phyloP scores from a whole-genome alignment of 768 basidiomycete species.

The Suillus clintonianus region DNA sequence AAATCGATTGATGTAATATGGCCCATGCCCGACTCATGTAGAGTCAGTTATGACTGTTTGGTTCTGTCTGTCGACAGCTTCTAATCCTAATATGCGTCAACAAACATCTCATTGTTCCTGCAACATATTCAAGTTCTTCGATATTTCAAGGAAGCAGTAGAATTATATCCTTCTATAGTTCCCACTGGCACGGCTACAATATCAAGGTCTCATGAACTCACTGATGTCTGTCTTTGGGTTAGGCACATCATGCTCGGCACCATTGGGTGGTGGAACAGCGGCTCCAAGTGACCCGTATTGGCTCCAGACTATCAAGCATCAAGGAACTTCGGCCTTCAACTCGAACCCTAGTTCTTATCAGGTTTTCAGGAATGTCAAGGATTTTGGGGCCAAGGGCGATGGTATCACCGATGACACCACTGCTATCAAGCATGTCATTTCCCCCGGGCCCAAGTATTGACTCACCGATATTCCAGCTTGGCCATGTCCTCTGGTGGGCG shows the following conservation, averaged over 20 bases:
- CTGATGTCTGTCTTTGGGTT: constrained; percentile 33
- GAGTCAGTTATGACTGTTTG: neutral
- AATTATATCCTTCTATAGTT: no score
- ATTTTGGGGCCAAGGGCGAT: constrained; percentile 55
- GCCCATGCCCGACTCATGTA: neutral
- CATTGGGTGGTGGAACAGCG: constrained; percentile 54
- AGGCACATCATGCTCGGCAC: constrained; percentile 47
- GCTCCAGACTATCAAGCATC: constrained; percentile 72
- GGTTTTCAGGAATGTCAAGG: constrained; percentile 78
- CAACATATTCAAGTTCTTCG: no score
- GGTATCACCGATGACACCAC: constrained; percentile 74
- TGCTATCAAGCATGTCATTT: constrained; percentile 61
- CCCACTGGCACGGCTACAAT: no score
- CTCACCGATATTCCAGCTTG: constrained; percentile 38
- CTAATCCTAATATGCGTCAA: neutral
- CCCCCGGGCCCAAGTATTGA: neutral
- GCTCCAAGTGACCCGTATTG: constrained; percentile 62
- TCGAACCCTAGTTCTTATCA: constrained; percentile 53
- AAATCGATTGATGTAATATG: neutral
- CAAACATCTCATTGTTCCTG: neutral
- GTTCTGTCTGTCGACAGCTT: neutral
- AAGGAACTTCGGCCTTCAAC: constrained; percentile 69
- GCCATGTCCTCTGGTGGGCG: constrained; percentile 68
- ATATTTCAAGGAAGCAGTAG: no score
- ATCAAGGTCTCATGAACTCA: no score